Percentiles rank a stretch among this genome's conserved stretches.
Evolutionary conservation across 495 filamentous ascomycete genomes (phyloP).

Genomic region (Pyrenula massariospora): DNA sequence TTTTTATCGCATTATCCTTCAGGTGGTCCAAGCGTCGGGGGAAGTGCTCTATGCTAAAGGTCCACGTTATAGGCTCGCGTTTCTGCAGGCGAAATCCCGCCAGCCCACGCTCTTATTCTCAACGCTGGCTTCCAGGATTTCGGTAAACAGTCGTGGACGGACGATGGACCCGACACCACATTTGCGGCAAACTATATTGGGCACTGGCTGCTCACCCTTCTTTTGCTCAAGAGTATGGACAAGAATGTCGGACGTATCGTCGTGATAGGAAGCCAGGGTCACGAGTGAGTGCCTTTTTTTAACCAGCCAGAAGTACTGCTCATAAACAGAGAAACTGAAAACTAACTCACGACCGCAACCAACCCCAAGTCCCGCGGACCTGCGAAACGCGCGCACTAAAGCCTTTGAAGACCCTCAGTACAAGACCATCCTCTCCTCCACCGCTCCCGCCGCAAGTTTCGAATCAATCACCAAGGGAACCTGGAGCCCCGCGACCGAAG

Average conservation of each 20-base stretch:
- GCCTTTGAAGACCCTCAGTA: slow-evolving; percentile 14
- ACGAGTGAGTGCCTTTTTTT: slow-evolving; percentile 13
- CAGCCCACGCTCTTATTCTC: slow-evolving; percentile 29
- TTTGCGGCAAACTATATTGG: slow-evolving; percentile 35
- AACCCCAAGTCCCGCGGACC: neutral
- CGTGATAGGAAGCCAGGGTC: slow-evolving; percentile 28
- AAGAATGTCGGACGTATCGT: slow-evolving; percentile 28
- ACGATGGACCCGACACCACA: slow-evolving; percentile 30
- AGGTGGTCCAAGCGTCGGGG: neutral
- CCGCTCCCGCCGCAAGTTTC: neutral
- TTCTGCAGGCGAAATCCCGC: slow-evolving; percentile 22
- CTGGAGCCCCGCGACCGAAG: slow-evolving; percentile 14
- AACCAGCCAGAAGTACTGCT: neutral
- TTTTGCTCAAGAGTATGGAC: slow-evolving; percentile 31
- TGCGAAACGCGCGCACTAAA: neutral
- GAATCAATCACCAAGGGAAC: slow-evolving; percentile 22
- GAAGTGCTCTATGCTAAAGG: neutral
- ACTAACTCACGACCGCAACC: neutral
- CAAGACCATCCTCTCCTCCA: slow-evolving; percentile 12
- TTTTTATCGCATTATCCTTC: neutral
- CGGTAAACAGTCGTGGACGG: slow-evolving; percentile 17
- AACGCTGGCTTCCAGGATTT: slow-evolving; percentile 28
- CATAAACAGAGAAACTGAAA: neutral
- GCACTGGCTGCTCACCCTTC: slow-evolving; percentile 28
- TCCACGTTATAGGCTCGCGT: slow-evolving; percentile 9